phyloP scores from a whole-genome alignment of 148 eudicot genomes.

The Rhododendron vialii region DNA sequence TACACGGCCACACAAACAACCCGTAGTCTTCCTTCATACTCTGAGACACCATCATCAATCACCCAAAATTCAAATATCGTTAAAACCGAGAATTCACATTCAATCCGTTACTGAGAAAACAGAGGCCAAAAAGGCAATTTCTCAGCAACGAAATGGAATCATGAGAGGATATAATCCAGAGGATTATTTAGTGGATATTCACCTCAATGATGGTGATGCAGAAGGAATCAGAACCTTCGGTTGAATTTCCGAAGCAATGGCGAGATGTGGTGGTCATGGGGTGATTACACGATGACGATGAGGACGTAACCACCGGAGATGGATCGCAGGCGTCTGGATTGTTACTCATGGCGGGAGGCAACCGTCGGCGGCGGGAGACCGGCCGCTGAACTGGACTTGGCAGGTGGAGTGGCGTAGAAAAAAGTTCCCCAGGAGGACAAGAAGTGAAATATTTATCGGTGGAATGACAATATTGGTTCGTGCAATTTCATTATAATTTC shows the following conservation, averaged over 20 bases:
- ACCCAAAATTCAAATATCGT: too few relatives aligned
- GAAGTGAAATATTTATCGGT: too few relatives aligned
- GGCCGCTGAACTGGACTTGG: neutral
- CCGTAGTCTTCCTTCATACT: slow-evolving; percentile 87
- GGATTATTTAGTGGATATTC: neutral
- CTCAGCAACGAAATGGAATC: too few relatives aligned
- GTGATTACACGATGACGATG: neutral
- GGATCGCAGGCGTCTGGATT: slow-evolving; percentile 11
- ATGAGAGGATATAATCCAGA: neutral
- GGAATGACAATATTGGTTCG: too few relatives aligned
- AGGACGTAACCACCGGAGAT: neutral
- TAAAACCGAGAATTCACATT: too few relatives aligned
- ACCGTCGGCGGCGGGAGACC: neutral
- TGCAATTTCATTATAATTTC: too few relatives aligned
- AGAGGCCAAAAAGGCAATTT: neutral
- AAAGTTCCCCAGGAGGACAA: neutral
- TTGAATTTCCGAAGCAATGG: slow-evolving; percentile 42
- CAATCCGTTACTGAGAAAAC: neutral
- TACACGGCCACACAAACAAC: slow-evolving; percentile 89
- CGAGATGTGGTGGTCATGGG: slow-evolving; percentile 46
- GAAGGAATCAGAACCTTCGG: slow-evolving; percentile 25
- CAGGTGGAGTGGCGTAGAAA: neutral
- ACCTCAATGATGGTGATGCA: slow-evolving; percentile 70
- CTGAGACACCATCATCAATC: slow-evolving; percentile 23
- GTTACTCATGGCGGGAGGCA: neutral